Percentiles rank a stretch among this genome's conserved stretches.
Conservation (phyloP, 2,329 filamentous ascomycete genomes). For the Thermothelomyces thermophilus region DNA sequence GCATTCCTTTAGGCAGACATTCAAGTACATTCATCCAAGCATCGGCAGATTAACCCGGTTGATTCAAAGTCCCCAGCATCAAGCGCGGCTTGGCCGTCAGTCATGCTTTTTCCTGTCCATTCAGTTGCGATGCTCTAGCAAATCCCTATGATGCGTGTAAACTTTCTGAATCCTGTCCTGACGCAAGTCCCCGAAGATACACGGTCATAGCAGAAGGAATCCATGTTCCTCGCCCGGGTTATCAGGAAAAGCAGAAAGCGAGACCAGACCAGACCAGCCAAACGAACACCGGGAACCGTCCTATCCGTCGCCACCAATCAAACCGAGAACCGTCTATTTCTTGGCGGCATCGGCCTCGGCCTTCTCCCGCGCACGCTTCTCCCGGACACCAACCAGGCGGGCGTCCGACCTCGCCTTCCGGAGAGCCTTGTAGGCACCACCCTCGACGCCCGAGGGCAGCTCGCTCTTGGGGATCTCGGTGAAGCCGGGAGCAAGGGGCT, state of each 20-base stretch:
- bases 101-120: constrained; percentile 29
- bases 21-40: background rate
- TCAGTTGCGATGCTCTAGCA: constrained; percentile 28
- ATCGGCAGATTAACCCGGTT: constrained; percentile 2
- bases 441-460: constrained; percentile 66
- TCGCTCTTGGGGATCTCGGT: constrained; percentile 76
- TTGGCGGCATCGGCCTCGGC: constrained; percentile 76
- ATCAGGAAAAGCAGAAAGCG: constrained; percentile 27
- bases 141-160: constrained; percentile 28
- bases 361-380: constrained; percentile 90
- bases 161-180: constrained; percentile 22
- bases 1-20: background rate
- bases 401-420: constrained; percentile 78
- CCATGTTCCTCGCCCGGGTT: constrained; percentile 23
- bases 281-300: constrained; percentile 27
- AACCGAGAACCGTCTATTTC: constrained; percentile 57
- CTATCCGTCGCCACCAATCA: constrained; percentile 20
- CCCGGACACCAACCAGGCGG: constrained; percentile 73
- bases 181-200: constrained; percentile 23
- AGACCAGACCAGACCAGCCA: constrained; percentile 29
- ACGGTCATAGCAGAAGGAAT: constrained; percentile 21
- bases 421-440: constrained; percentile 81
- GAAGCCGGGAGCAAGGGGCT: constrained; percentile 58
- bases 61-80: constrained; percentile 13
- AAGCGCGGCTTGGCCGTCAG: constrained; percentile 15